Conservation (phyloP, 345 rosid species). For the Rhizophora apiculata region DNA sequence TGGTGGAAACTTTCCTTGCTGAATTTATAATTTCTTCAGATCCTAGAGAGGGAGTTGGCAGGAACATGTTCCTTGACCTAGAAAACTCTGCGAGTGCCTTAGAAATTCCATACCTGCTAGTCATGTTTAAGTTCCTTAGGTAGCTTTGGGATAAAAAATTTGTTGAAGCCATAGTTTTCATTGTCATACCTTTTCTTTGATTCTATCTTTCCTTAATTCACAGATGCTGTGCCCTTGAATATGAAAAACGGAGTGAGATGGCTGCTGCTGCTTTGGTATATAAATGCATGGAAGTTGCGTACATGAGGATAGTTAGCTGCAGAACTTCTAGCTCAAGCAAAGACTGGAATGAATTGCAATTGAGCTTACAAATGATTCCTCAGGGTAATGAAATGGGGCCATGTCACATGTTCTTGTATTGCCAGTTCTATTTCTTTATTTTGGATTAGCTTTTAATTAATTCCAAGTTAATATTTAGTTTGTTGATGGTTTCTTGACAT, state of each 20-base stretch:
- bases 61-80: not conserved
- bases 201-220: slow-evolving; percentile 14
- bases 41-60: not conserved
- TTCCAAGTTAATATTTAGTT: not conserved
- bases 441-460: too few relatives aligned
- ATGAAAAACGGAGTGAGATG: slow-evolving; percentile 57
- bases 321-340: slow-evolving; percentile 38
- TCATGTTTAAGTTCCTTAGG: not conserved
- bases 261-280: slow-evolving; percentile 78
- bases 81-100: not conserved
- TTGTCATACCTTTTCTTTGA: not conserved
- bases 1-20: not conserved
- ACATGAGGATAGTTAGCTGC: slow-evolving; percentile 57
- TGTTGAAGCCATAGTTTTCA: not conserved
- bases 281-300: slow-evolving; percentile 84
- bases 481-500: not conserved
- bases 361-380: slow-evolving; percentile 40
- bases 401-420: not conserved
- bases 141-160: not conserved
- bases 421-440: slow-evolving; percentile 2
- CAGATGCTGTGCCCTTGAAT: slow-evolving; percentile 72
- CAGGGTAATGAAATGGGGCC: slow-evolving; percentile 46
- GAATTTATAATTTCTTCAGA: not conserved
- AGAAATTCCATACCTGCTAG: not conserved
- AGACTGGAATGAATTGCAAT: slow-evolving; percentile 56